Evolutionary conservation across 2,329 filamentous ascomycete genomes (phyloP).

Genomic region (Dryadomyces sulphureus): DNA sequence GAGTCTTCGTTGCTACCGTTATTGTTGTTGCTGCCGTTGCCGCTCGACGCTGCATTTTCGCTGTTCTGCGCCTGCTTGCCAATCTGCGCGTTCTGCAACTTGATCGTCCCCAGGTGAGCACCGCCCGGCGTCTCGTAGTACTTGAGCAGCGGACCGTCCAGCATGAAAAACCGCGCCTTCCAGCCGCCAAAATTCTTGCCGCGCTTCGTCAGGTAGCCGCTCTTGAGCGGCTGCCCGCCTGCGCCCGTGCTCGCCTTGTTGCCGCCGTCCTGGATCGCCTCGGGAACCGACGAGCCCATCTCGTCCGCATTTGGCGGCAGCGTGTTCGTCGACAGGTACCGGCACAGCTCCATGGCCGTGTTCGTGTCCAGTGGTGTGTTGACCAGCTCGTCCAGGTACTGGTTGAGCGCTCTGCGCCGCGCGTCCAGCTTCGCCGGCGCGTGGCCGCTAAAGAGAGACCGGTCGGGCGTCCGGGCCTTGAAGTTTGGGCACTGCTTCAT

Average conservation of each 20-base stretch:
- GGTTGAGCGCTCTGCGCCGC: constrained; percentile 62
- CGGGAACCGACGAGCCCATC: constrained; percentile 20
- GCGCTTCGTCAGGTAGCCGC: constrained; percentile 87
- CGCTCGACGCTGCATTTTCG: constrained; percentile 40
- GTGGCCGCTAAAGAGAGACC: constrained; percentile 77
- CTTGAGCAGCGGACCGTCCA: constrained; percentile 51
- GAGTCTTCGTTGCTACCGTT: constrained; percentile 47
- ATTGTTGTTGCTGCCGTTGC: neutral
- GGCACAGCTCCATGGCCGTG: constrained; percentile 69
- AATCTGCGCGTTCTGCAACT: constrained; percentile 79
- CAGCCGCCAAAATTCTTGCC: constrained; percentile 98
- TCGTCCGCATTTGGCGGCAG: constrained; percentile 49
- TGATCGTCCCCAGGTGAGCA: constrained; percentile 83
- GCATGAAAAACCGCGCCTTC: constrained; percentile 64
- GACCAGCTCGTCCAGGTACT: constrained; percentile 73
- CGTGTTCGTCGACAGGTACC: constrained; percentile 61
- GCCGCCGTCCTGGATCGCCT: constrained; percentile 17
- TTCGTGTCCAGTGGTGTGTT: constrained; percentile 67
- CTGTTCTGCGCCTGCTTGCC: constrained; percentile 69
- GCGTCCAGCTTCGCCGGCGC: constrained; percentile 88
- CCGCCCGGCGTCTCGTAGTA: constrained; percentile 91
- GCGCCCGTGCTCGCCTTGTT: constrained; percentile 32
- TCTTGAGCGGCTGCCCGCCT: constrained; percentile 56
- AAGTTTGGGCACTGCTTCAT: constrained; percentile 63
- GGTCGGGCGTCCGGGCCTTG: constrained; percentile 65